Base-by-base conservation (phyloP, 2,329 filamentous ascomycete species). In the Aspergillus sp. region DNA sequence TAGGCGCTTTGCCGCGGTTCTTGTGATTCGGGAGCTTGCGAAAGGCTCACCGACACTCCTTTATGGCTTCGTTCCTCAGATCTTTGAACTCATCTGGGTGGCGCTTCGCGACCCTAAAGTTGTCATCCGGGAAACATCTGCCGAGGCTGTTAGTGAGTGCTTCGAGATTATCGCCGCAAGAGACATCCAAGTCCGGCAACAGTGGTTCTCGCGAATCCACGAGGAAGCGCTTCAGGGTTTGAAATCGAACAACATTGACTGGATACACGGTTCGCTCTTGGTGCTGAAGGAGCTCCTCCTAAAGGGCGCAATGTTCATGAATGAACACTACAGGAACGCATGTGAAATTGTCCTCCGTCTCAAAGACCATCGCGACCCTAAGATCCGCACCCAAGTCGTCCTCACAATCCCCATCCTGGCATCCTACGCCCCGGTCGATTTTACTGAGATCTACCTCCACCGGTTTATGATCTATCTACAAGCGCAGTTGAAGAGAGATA, bases 261-360 rank as follows among this genome's bases (percentile, higher is more conserved):
- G 86, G 54, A 87, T 95, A 40, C 95, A 99, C 68, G 94, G 90
- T n/a, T 96, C 93, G 2, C 80, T 99, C 38, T 80, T 99, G 17
- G 91, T 95, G 1, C 81, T 97, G 64, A 95, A 93, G 70, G 93
- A 97, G 73, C 82, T 99, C 45, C 83, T 99, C 16, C 84, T 94
- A 57, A 93, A 96, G 69, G 94, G 94, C 49, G 92, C 91, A 62
- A 99, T 99, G 93, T 99, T 95, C 72, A 97, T 99, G 94, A 91
- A 96, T 65, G 89, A 92, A 36, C 85, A 92, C 67, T 99, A 97
- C 71, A 84, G 87, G 53, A 90, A 95, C 62, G 87, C 90, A 10
- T 97, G 93, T 69, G 94, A 99, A 57, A 92, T 94, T 57, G 89
- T 96, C 33, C 86, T 93, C 59, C 88, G 89, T 56, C 89, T 95